Base-by-base conservation (phyloP, 129 eudicot genomes). In the Lactuca sativa region DNA sequence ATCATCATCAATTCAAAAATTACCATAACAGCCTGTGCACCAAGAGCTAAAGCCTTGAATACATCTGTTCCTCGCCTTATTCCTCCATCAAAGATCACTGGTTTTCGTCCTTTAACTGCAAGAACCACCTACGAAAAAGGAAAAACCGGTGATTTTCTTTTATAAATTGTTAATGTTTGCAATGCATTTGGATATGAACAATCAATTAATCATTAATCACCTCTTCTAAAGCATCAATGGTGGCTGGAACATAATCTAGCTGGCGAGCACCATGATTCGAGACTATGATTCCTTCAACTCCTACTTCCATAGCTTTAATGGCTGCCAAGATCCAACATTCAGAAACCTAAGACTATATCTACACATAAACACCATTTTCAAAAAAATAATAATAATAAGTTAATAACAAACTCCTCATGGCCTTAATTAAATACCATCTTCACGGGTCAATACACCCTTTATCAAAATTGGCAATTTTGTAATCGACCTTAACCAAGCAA, bases 191-290 rank as follows among this genome's bases (percentile, higher is more conserved):
- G 41, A 56, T 37, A 53, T 62, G 11, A 47, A 61, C 11, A 7
- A 62, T 25, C 7, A 33, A 47, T 49, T 17, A 11, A 62, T 38
- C 7, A 33, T 4, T 17, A 37, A 56, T 58, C 58, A 88, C 97
- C 96, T 92, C 97, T 74, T 88, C 97, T 13, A 92, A 85, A 38
- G 48, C 96, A 53, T 73, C 57, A 54, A 88, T 86, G 36, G 87
- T 88, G 73, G 97, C 95, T 6, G 97, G 97, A 74, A 80, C 69
- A 58, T 86, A 92, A 82, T 92, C 97, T 56, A 92, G 89, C 70
- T 92, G 97, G 40, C 97, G 96, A 51, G 85, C 96, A 51, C 97
- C 97, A 60, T 88, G 97, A 78, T 92, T 92, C 3, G 97, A 92
- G 8, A 92, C 89, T 30, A 92, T 63, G 49, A 89, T 89, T 56